Evolutionary conservation across 2,329 filamentous ascomycete species (phyloP).

Genomic region (Ophiostoma sp.): DNA sequence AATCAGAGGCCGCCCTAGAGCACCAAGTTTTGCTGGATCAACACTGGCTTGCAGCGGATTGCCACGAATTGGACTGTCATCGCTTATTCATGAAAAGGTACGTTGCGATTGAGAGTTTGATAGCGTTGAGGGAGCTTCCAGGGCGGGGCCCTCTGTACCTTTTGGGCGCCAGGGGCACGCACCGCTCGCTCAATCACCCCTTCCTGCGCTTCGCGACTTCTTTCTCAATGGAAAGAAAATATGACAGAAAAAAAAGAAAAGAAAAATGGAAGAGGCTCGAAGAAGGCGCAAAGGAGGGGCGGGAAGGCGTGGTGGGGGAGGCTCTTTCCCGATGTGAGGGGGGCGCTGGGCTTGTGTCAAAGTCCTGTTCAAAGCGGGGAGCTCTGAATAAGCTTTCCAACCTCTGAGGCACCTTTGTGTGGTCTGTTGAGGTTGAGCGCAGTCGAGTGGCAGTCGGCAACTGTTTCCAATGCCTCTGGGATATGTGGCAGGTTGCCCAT

Average conservation of each 20-base stretch:
- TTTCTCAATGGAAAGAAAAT: background rate
- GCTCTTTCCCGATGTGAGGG: conserved; percentile 8
- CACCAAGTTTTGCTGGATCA: background rate
- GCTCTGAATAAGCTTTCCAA: background rate
- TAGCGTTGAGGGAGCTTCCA: background rate
- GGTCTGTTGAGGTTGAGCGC: background rate
- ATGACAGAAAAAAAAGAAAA: background rate
- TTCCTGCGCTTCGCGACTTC: background rate
- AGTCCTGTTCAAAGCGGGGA: background rate
- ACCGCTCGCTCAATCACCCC: background rate
- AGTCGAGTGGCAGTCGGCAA: background rate
- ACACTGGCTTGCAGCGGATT: background rate
- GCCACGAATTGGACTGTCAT: conserved; percentile 22
- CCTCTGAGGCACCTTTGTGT: background rate
- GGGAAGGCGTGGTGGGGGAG: background rate
- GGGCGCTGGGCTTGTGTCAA: background rate
- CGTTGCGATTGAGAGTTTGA: background rate
- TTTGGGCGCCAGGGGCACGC: background rate
- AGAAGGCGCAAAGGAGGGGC: background rate
- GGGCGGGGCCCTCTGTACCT: background rate
- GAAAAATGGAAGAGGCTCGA: background rate
- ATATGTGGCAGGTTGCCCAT: background rate
- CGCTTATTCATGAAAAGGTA: conserved; percentile 24
- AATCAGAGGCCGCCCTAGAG: background rate
- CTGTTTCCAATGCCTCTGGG: background rate